These are phyloP conservation scores for Heritiera fomes DNA, from an alignment of 345 rosid species.

Conservation along the genomic window DNA sequence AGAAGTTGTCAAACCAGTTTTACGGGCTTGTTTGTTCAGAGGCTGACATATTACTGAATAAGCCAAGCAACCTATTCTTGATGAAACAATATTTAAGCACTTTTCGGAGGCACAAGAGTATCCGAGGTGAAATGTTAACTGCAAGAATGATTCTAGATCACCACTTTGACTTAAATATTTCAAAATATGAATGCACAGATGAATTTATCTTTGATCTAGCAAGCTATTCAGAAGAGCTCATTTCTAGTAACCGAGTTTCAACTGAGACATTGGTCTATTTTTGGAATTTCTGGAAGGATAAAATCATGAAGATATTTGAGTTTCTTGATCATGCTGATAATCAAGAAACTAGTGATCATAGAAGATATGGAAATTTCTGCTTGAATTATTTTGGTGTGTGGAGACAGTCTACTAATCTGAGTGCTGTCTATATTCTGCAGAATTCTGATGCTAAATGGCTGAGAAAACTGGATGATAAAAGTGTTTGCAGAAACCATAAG, in stretches of 20 bases:
- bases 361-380: constrained; percentile 39
- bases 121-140: constrained; percentile 40
- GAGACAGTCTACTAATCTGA: constrained; percentile 22
- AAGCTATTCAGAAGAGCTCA: constrained; percentile 21
- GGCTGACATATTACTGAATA: constrained; percentile 30
- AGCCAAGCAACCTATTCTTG: constrained; percentile 22
- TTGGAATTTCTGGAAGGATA: constrained; percentile 52
- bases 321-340: constrained; percentile 19
- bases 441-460: constrained; percentile 42
- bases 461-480: constrained; percentile 15
- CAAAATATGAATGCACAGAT: constrained; percentile 34
- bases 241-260: constrained; percentile 23
- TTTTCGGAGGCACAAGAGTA: constrained; percentile 31
- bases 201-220: constrained; percentile 25
- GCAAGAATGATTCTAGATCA: constrained; percentile 43
- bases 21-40: constrained; percentile 33
- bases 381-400: constrained; percentile 49
- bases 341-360: background rate
- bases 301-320: constrained; percentile 28
- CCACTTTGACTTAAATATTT: constrained; percentile 24
- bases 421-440: constrained; percentile 31
- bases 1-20: constrained; percentile 26
- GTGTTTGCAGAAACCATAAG: constrained; percentile 20
- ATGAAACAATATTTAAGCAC: constrained; percentile 34
- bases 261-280: constrained; percentile 39